Evolutionary conservation across 73 alveolate genomes (phyloP).

Genomic region (Uronychia setigera): DNA sequence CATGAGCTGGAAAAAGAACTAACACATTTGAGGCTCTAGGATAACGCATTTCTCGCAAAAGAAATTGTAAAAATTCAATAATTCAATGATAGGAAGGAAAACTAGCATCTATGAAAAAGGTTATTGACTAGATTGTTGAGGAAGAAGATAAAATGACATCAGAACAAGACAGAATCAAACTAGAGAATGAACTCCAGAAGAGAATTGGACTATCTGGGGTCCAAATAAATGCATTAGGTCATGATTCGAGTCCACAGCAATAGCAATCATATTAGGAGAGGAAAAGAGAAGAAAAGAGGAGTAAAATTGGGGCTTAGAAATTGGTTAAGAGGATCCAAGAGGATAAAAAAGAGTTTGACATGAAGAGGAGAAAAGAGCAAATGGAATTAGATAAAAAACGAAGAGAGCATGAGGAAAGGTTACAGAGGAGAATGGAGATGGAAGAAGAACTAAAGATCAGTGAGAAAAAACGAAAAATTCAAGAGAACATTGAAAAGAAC

Average conservation of each 20-base stretch:
- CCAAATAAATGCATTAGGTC: not conserved
- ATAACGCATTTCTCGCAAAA: not conserved
- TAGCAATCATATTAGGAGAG: too few species aligned
- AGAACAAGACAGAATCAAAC: not conserved
- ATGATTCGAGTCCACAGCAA: too few species aligned
- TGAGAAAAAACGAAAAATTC: not conserved
- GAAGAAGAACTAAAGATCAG: not conserved
- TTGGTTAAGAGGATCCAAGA: not conserved
- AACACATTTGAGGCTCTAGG: not conserved
- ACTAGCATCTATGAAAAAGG: not conserved
- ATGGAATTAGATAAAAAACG: not conserved
- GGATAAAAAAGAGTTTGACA: not conserved
- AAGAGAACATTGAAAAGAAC: not conserved
- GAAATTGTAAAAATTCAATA: not conserved
- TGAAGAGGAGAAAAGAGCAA: not conserved
- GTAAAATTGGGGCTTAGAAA: not conserved
- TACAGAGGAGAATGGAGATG: not conserved
- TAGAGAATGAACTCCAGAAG: not conserved
- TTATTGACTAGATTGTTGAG: not conserved
- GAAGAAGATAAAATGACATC: not conserved
- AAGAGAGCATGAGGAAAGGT: not conserved
- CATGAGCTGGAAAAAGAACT: not conserved
- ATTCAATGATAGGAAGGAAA: not conserved
- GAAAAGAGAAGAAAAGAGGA: not conserved
- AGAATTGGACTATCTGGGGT: not conserved